Evolutionary conservation across 805 yeast species (phyloP), one percentile per base, ranked within the genome.

Genomic region (Barnettozyma populi): DNA sequence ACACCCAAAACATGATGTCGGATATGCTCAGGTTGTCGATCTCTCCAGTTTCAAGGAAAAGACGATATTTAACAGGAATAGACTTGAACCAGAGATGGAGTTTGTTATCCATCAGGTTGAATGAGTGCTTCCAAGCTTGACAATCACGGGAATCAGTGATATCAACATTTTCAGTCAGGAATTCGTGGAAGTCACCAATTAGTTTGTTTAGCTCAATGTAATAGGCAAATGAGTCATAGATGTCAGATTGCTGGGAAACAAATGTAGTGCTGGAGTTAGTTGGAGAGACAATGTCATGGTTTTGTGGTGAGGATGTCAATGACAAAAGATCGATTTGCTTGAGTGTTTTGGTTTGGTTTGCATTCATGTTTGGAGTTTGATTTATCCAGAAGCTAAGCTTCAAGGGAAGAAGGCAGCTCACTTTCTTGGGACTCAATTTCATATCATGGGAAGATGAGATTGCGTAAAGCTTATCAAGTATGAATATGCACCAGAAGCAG

Each of bases 401-500:
- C 19, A 57, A 34, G 5, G 62, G 62, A 8, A 57, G 34, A 7
- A 56, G 40, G 6, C 60, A 48, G 1, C 50, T 52, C 21, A 55
- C 47, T 20, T 50, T 55, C 9, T 36, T 25, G 4, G 57, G 43
- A 19, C 49, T 56, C 20, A 57, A 45, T 29, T 57, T 57, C 54
- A 56, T 51, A 21, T 57, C 57, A 41, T 57, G 56, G 2, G 60
- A 56, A 7, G 62, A 55, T 2, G 57, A 55, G 4, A 57, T 53
- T 4, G 60, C 56, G 42, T 51, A 57, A 8, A 56, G 44, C 44
- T 57, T 57, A 25, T 57, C 62, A 31, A 57, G 41, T 9, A 55
- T 52, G 34, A 52, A 57, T 16, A 57, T 52, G 31, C 59, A 56
- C 62, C 62, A 57, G 34, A 53, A 57, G 24, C 61, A 57, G 48